A percentile compares a stretch with the other conserved stretches of the same genome.
Evolutionary conservation across 2,329 filamentous ascomycete species (phyloP).

Genomic region (Beauveria scarabaeidicola): DNA sequence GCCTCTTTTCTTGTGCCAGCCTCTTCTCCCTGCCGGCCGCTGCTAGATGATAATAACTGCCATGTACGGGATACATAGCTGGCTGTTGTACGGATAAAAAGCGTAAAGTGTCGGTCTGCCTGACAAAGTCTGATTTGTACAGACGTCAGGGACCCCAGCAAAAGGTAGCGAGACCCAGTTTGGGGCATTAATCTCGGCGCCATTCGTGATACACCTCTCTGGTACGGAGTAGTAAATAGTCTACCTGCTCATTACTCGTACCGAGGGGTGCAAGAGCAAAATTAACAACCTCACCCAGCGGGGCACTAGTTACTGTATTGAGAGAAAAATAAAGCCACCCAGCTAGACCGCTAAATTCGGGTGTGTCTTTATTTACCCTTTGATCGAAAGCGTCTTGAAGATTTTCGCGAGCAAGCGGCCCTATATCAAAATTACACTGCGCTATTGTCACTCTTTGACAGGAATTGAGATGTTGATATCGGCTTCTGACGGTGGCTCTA

Average conservation of each 20-base stretch:
- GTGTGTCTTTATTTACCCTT: constrained; percentile 1
- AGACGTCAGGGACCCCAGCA: not conserved
- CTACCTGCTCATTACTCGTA: not conserved
- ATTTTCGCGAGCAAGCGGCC: not conserved
- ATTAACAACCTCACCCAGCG: not conserved
- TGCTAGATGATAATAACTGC: too few relatives aligned
- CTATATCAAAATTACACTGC: not conserved
- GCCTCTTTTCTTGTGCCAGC: not conserved
- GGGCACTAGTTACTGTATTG: not conserved
- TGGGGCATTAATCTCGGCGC: constrained; percentile 6
- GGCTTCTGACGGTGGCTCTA: not conserved
- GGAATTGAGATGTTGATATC: constrained; percentile 1
- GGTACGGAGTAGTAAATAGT: not conserved
- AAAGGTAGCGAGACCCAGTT: not conserved
- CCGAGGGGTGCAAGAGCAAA: not conserved
- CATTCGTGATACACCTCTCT: not conserved
- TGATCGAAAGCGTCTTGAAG: not conserved
- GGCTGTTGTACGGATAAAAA: too few relatives aligned
- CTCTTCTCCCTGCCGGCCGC: too few relatives aligned
- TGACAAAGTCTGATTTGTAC: not conserved
- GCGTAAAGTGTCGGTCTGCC: not conserved
- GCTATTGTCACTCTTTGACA: not conserved
- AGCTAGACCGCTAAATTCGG: constrained; percentile 1
- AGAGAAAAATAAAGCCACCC: not conserved
- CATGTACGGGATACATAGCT: too few relatives aligned